These are phyloP conservation scores for Ganoderma leucocontextum DNA, from an alignment of 1,284 basidiomycete species.

Conservation along the genomic window DNA sequence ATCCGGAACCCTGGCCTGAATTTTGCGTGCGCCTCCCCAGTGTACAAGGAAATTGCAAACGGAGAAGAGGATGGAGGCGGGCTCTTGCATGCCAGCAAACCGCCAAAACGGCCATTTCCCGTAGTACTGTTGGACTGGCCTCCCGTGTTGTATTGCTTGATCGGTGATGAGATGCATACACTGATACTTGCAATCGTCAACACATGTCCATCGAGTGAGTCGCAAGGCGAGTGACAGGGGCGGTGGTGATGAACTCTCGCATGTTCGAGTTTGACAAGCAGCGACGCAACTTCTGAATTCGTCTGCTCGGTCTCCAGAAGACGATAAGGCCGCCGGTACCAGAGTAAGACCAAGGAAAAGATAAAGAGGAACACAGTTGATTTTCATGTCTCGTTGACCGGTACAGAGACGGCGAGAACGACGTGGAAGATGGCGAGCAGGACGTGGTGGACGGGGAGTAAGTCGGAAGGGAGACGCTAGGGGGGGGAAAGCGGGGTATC, in stretches of 20 bases:
- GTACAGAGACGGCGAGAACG: no score
- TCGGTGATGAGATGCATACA: constrained; percentile 90
- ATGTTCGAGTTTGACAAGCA: constrained; percentile 36
- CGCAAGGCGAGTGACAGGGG: constrained; percentile 56
- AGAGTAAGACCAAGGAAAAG: constrained; percentile 20
- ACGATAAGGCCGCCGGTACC: constrained; percentile 30
- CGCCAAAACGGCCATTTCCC: constrained; percentile 98
- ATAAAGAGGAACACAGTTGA: constrained; percentile 2
- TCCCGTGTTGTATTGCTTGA: constrained; percentile 54
- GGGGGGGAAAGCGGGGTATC: not conserved
- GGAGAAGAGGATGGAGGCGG: constrained; percentile 91
- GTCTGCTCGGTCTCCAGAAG: constrained; percentile 44
- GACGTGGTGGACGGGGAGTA: not conserved
- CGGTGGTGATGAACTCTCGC: constrained; percentile 16
- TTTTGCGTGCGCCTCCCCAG: constrained; percentile 58
- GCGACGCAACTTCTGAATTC: constrained; percentile 41
- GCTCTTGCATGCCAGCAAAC: constrained; percentile 90
- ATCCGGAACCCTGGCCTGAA: constrained; percentile 58
- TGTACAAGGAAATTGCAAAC: constrained; percentile 86
- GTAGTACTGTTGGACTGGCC: constrained; percentile 80
- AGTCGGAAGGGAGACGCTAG: no score
- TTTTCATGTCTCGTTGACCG: not conserved
- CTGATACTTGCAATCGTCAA: constrained; percentile 87
- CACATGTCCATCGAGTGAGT: constrained; percentile 79
- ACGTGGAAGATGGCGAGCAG: not conserved